These are phyloP conservation scores for Chaetomiaceae sp. DNA, from an alignment of 2,329 filamentous ascomycete genomes.

Conservation along the genomic window DNA sequence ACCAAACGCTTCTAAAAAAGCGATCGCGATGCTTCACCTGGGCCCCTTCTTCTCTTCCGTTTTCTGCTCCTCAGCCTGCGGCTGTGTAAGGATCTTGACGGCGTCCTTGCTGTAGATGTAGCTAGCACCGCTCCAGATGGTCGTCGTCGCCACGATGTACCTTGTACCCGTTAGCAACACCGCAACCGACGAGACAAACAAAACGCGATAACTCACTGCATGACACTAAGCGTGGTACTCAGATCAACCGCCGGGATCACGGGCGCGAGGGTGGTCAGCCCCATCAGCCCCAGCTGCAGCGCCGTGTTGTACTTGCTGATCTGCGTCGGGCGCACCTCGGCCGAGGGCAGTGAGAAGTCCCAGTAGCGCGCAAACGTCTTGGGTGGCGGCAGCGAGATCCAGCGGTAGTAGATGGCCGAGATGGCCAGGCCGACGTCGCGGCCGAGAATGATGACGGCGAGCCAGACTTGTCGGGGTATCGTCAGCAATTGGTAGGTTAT, in stretches of 20 bases:
- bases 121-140: slow-evolving; percentile 87
- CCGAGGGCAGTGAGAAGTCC: slow-evolving; percentile 90
- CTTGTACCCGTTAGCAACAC: slow-evolving; percentile 39
- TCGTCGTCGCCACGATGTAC: slow-evolving; percentile 82
- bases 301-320: slow-evolving; percentile 94
- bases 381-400: slow-evolving; percentile 86
- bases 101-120: slow-evolving; percentile 90
- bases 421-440: slow-evolving; percentile 79
- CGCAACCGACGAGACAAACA: neutral
- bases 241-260: slow-evolving; percentile 58
- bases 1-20: no score
- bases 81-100: slow-evolving; percentile 69
- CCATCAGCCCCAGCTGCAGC: slow-evolving; percentile 81
- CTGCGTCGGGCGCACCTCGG: slow-evolving; percentile 76
- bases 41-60: neutral
- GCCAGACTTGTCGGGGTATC: slow-evolving; percentile 60
- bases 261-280: slow-evolving; percentile 75
- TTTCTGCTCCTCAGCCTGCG: slow-evolving; percentile 11
- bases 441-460: slow-evolving; percentile 85
- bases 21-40: neutral
- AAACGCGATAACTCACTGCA: slow-evolving; percentile 53
- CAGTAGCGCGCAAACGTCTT: slow-evolving; percentile 93
- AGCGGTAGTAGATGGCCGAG: slow-evolving; percentile 90
- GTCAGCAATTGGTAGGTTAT: neutral
- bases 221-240: slow-evolving; percentile 50